Base-by-base conservation (phyloP, 2,329 filamentous ascomycete species). In the Pochonia chlamydosporia region DNA sequence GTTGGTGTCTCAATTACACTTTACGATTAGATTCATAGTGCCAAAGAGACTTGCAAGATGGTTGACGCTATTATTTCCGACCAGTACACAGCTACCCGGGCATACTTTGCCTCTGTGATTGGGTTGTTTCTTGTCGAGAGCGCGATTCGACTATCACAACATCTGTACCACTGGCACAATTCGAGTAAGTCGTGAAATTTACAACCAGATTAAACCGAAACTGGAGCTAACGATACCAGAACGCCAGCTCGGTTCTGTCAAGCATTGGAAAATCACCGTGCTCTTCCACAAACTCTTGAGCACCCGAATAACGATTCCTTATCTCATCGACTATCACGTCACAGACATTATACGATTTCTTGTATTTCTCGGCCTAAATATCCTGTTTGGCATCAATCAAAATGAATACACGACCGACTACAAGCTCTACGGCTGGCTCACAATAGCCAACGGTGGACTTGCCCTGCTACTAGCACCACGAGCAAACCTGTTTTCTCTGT, bases 361-460 rank as follows among this genome's bases (percentile, higher is more conserved):
- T n/a, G 47, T 47, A 26, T 54, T 60, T 23, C 31, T 44, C 11
- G 53, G 45, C 13, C 51, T 60, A 16, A 60, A 60, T 41, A 40
- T 60, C 31, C 42, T 57, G 35, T 59, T 53, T 40, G 50, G 50
- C 6, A 49, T 49, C 40, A 56, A 58, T 40, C 44, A 52, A 44
- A 54, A 53, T 44, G 42, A 53, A 26, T 59, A 46, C 45, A 52
- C 54, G 2, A 58, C 56, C 10, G 56, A 60, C 42, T 60, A 57
- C 43, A 57, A 55, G 40, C 53, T 58, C 8, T 60, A 59, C 36
- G 57, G 57, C 48, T 60, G 57, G 57, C 53, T 60, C 9, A 49
- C 48, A 41, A 56, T 60, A 24, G 52, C 57, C 25, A 60, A 60
- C 37, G 57, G 52, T 14, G 57, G 56, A n/a, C 49, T 60, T 2